Percentiles rank a stretch among this genome's conserved stretches.
phyloP scores from a whole-genome alignment of 176 grass and related monocot genomes.

The Poa pratensis region DNA sequence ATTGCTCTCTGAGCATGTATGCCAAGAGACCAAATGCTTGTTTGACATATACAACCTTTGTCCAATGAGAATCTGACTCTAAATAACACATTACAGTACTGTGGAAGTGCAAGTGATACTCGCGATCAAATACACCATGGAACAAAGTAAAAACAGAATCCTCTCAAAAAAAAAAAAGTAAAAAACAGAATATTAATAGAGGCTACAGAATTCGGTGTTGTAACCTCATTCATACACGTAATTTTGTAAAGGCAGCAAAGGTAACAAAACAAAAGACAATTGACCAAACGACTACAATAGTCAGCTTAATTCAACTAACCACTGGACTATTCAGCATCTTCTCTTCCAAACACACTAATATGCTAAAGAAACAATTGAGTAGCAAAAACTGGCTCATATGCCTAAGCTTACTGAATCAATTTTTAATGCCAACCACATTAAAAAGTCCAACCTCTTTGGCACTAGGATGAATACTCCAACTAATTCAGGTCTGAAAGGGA shows the following conservation, averaged over 20 bases:
- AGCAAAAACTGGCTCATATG: neutral
- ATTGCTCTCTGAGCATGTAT: neutral
- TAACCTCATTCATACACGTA: conserved; percentile 24
- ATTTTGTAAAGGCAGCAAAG: neutral
- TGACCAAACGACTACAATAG: neutral
- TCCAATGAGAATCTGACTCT: neutral
- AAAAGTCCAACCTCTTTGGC: neutral
- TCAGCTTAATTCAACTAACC: neutral
- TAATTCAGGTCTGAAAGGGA: neutral
- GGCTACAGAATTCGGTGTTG: neutral
- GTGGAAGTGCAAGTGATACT: neutral
- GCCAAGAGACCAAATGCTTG: neutral
- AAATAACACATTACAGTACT: neutral
- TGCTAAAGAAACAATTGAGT: neutral
- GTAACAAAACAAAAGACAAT: neutral
- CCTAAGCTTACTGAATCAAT: neutral
- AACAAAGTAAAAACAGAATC: neutral
- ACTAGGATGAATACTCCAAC: neutral
- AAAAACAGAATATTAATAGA: neutral
- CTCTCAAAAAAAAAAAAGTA: no score
- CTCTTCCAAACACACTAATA: neutral
- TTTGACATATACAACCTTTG: neutral
- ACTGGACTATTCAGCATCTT: neutral
- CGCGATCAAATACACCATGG: neutral
- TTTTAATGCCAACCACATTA: neutral